Conservation (phyloP, 805 yeast genomes). For the Zygotorulaspora chibaensis region DNA sequence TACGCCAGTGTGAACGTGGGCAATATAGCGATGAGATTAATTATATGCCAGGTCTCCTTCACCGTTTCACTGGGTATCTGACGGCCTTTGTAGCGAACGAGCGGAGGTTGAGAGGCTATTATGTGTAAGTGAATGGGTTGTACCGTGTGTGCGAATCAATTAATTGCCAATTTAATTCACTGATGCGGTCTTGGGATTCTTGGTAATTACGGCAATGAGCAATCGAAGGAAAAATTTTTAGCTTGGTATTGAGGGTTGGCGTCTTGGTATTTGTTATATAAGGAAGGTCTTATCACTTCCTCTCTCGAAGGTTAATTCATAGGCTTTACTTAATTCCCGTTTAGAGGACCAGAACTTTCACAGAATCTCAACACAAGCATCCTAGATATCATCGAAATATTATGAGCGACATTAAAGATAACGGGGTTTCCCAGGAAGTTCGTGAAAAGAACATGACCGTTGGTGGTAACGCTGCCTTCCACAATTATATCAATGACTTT, state of each 20-base stretch:
- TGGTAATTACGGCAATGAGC: background rate
- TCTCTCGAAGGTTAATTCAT: too few species aligned
- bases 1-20: background rate
- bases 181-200: background rate
- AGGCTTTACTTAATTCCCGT: too few species aligned
- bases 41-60: too few species aligned
- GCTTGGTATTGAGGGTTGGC: background rate
- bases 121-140: background rate
- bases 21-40: background rate
- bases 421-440: slow-evolving; percentile 12
- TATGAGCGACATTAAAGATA: slow-evolving; percentile 7
- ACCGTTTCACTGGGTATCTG: too few species aligned
- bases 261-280: background rate
- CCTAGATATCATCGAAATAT: too few species aligned
- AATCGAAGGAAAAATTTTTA: background rate
- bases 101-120: background rate
- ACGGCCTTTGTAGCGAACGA: too few species aligned
- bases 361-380: too few species aligned
- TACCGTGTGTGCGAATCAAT: background rate
- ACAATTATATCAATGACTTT: slow-evolving; percentile 72
- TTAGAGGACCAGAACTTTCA: too few species aligned
- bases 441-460: slow-evolving; percentile 38
- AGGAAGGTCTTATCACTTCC: background rate
- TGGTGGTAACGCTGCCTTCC: slow-evolving; percentile 87
- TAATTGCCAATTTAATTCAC: background rate